phyloP scores from a whole-genome alignment of 495 filamentous ascomycete species.

The Annulohypoxylon maeteangense region DNA sequence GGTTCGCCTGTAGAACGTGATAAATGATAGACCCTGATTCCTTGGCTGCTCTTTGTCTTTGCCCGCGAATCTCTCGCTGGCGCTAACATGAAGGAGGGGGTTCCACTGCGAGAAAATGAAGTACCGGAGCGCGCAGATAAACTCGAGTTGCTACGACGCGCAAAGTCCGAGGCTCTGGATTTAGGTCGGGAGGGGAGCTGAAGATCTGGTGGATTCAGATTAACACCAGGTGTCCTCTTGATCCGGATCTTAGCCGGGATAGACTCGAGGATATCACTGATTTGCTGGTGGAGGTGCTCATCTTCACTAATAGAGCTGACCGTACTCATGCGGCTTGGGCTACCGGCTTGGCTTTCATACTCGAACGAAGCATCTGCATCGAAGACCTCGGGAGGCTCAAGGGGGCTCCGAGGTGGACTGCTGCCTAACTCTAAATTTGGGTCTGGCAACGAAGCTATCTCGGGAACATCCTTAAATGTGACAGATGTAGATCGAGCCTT shows the following conservation, averaged over 20 bases:
- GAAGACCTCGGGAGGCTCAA: conserved; percentile 34
- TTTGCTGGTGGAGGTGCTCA: conserved; percentile 83
- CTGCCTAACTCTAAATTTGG: conserved; percentile 33
- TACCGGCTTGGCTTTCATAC: conserved; percentile 45
- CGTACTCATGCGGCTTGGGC: conserved; percentile 47
- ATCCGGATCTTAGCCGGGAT: conserved; percentile 85
- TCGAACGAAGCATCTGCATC: conserved; percentile 53
- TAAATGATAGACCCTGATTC: conserved; percentile 92
- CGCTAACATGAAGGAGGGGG: conserved; percentile 75
- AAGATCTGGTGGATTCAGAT: conserved; percentile 61
- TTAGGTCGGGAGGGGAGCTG: conserved; percentile 55
- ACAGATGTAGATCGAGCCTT: conserved; percentile 54
- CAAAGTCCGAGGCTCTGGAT: conserved; percentile 45
- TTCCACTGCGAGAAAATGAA: conserved; percentile 63
- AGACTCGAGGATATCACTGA: conserved; percentile 81
- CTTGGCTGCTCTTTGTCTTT: conserved; percentile 63
- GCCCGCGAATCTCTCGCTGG: conserved; percentile 60
- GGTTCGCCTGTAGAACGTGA: conserved; percentile 82
- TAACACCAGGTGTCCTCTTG: conserved; percentile 62
- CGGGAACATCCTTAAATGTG: conserved; percentile 56
- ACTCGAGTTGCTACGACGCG: conserved; percentile 57
- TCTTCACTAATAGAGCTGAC: conserved; percentile 53
- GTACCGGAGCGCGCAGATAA: conserved; percentile 52
- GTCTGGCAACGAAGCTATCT: conserved; percentile 51
- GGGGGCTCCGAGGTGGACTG: conserved; percentile 40